Conservation (phyloP, 306 rosid species). For the Argentina anserina region DNA sequence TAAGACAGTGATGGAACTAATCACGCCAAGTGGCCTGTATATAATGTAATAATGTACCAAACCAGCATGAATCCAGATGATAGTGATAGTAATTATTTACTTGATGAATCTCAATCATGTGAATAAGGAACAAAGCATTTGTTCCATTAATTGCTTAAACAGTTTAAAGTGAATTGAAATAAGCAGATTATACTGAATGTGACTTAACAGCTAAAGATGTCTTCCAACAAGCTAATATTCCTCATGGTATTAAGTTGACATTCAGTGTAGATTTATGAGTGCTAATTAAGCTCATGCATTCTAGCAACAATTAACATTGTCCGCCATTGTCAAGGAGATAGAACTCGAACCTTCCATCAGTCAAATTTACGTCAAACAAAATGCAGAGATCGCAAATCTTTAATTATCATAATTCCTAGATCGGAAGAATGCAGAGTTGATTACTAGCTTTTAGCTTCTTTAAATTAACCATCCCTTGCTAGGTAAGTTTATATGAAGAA, state of each 20-base stretch:
- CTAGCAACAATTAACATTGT: not conserved
- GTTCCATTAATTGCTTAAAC: not conserved
- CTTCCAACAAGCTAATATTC: not conserved
- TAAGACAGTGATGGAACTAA: not conserved
- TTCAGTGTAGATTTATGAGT: not conserved
- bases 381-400: not conserved
- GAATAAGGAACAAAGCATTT: not conserved
- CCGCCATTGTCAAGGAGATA: not conserved
- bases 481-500: conserved; percentile 8
- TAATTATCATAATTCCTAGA: not conserved
- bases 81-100: not conserved
- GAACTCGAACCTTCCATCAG: not conserved
- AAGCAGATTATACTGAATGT: no score
- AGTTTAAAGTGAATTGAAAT: not conserved
- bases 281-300: not conserved
- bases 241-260: not conserved
- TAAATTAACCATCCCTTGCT: not conserved
- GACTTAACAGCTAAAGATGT: not conserved
- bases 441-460: not conserved
- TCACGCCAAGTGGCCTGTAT: not conserved
- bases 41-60: not conserved
- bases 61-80: not conserved
- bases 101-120: not conserved
- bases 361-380: not conserved
- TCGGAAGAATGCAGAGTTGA: not conserved